Base-by-base conservation (phyloP, 1,139 yeast species). In the Lodderomyces elongisporus region DNA sequence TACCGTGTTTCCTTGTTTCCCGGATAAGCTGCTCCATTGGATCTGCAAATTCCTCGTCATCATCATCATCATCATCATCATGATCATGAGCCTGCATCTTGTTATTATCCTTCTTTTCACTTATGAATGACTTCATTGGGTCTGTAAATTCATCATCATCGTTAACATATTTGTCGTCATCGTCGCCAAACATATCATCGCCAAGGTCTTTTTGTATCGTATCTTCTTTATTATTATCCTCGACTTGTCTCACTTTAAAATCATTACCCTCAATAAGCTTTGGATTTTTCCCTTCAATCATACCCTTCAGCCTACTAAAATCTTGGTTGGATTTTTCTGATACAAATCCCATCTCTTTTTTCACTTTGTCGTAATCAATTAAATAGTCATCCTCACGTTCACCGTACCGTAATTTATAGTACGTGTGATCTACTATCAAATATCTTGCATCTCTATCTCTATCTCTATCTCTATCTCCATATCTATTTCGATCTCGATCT, bases 371-470 rank as follows among this genome's bases (percentile, higher is more conserved):
- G 39, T 67, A 69, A 36, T 65, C 59, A 4, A 69, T 49, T 40
- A 43, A 34, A 44, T 53, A 66, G 34, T 61, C 64, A 28, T 66
- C 74, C 40, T 70, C 77, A 18, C 61, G 69, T 34, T 74, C 76
- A 5, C 67, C 75, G 9, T 66, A 74, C 38, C 71, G 69, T 25
- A 79, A 69, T 40, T 69, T 68, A 52, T 74, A 87, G 44, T 76
- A 69, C 10, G 83, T 75, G 61, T 88, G 96, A 50, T 88, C 95
- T 3, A 88, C 94, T 37, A 74, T 64, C 8, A 88, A 48, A 14
- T 40, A 55, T 36, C 78, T 62, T 10, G 6, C 4, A 25, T 5
- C 5, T 13, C 10, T 15, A 7, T 10, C 22, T 8, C 22, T 20
- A 10, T 7, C 22, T 10, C 22, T 10, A 20, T 20, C 10, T 20